These are phyloP conservation scores for Periconia digitata DNA, from an alignment of 2,329 filamentous ascomycete species.

Conservation along the genomic window DNA sequence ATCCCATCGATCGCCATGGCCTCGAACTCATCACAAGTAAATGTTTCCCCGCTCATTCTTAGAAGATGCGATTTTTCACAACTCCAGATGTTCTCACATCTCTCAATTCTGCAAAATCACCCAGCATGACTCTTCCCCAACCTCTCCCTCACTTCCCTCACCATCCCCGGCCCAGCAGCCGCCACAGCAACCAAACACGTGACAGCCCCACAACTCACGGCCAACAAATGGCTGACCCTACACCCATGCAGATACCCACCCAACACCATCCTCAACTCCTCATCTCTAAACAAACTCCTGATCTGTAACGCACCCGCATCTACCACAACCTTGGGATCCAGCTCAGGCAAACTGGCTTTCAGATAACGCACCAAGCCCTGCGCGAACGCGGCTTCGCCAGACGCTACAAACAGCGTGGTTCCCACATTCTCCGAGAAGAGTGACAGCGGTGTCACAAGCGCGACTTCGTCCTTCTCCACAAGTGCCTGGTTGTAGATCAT, in stretches of 20 bases:
- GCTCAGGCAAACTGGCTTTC: constrained; percentile 31
- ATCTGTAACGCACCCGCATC: constrained; percentile 46
- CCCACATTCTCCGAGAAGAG: constrained; percentile 46
- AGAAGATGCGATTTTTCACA: no score
- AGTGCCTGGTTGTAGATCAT: not conserved
- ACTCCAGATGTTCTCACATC: no score
- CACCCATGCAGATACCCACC: constrained; percentile 19
- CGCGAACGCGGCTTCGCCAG: constrained; percentile 44
- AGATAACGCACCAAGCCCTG: constrained; percentile 38
- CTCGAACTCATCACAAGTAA: no score
- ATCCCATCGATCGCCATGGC: no score
- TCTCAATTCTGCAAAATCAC: no score
- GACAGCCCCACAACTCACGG: constrained; percentile 11
- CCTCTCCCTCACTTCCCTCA: constrained; percentile 2
- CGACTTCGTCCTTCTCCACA: constrained; percentile 30
- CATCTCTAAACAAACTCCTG: constrained; percentile 28
- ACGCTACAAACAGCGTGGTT: constrained; percentile 44
- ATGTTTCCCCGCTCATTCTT: no score
- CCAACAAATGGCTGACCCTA: constrained; percentile 12
- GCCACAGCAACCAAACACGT: constrained; percentile 7
- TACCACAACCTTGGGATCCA: constrained; percentile 37
- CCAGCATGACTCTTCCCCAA: constrained; percentile 2
- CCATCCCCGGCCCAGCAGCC: not conserved
- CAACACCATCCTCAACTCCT: constrained; percentile 13
- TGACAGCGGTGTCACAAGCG: constrained; percentile 39